These are phyloP conservation scores for Fomes fomentarius DNA, from an alignment of 1,284 basidiomycete genomes.

Conservation along the genomic window DNA sequence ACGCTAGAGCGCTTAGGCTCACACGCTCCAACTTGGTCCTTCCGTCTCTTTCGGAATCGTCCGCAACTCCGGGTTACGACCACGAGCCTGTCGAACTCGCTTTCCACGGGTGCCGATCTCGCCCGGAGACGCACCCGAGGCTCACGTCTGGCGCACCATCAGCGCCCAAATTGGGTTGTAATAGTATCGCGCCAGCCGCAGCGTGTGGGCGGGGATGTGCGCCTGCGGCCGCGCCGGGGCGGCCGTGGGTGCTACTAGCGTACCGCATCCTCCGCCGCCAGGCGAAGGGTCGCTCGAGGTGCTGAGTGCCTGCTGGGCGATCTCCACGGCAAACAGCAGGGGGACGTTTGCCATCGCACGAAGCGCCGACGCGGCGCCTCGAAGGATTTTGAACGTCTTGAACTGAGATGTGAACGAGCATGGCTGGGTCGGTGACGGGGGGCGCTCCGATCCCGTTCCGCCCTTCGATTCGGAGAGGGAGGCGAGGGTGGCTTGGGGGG, in stretches of 20 bases:
- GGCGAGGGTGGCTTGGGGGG: not conserved
- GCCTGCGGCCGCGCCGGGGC: not conserved
- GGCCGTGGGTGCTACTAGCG: not conserved
- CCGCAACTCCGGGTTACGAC: no score
- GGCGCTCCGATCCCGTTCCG: no score
- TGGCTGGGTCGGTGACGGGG: no score
- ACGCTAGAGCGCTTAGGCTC: no score
- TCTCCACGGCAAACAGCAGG: slow-evolving; percentile 10
- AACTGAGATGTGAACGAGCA: not conserved
- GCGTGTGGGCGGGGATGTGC: not conserved
- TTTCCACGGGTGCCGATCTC: not conserved
- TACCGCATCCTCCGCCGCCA: not conserved
- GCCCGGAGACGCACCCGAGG: not conserved
- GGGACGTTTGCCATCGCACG: slow-evolving; percentile 7
- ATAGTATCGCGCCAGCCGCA: not conserved
- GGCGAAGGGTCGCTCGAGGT: not conserved
- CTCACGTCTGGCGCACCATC: slow-evolving; percentile 1
- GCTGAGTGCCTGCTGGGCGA: not conserved
- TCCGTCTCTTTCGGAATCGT: no score
- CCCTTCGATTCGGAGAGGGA: no score
- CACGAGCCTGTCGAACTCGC: not conserved
- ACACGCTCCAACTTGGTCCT: no score
- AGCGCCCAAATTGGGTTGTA: slow-evolving; percentile 1
- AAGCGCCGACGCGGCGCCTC: slow-evolving; percentile 3
- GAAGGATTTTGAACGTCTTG: slow-evolving; percentile 1